phyloP scores from a whole-genome alignment of 192 early-diverging fungal species.

The Linnemannia elongata region DNA sequence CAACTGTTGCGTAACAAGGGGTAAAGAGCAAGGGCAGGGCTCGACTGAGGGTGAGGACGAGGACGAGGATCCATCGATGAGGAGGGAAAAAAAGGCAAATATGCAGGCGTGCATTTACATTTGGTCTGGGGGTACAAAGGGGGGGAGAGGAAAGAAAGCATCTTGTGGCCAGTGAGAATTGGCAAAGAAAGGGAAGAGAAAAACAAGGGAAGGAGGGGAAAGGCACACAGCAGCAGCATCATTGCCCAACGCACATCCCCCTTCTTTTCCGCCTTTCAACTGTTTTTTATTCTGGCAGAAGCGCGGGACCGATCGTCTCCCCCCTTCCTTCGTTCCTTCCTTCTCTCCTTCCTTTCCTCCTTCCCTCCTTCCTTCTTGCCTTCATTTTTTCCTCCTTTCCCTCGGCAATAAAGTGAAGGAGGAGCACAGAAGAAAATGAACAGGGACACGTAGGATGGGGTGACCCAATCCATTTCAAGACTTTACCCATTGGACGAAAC shows the following conservation, averaged over 20 bases:
- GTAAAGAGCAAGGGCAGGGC: neutral
- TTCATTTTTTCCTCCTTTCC: slow-evolving; percentile 16
- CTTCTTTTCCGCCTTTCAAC: slow-evolving; percentile 88
- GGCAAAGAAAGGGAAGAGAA: no score
- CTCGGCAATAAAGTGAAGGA: slow-evolving; percentile 86
- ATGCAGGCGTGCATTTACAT: no score
- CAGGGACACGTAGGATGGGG: slow-evolving; percentile 95
- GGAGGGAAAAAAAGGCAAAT: neutral
- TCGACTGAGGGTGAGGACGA: neutral
- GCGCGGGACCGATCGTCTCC: neutral
- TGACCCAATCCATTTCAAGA: slow-evolving; percentile 95
- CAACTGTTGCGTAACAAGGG: neutral
- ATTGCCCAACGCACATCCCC: slow-evolving; percentile 81
- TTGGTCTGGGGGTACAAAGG: no score
- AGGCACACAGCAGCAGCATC: slow-evolving; percentile 96
- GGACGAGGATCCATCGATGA: neutral
- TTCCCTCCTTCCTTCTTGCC: neutral
- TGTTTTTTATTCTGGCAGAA: slow-evolving; percentile 24
- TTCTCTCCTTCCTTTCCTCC: neutral
- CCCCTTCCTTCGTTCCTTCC: no score
- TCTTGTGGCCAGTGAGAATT: no score
- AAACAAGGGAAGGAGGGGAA: slow-evolving; percentile 12
- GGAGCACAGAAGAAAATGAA: slow-evolving; percentile 99
- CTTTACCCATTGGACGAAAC: neutral
- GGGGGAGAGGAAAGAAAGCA: no score